Conservation (phyloP, 805 yeast species). For the Monosporozyma servazzii region DNA sequence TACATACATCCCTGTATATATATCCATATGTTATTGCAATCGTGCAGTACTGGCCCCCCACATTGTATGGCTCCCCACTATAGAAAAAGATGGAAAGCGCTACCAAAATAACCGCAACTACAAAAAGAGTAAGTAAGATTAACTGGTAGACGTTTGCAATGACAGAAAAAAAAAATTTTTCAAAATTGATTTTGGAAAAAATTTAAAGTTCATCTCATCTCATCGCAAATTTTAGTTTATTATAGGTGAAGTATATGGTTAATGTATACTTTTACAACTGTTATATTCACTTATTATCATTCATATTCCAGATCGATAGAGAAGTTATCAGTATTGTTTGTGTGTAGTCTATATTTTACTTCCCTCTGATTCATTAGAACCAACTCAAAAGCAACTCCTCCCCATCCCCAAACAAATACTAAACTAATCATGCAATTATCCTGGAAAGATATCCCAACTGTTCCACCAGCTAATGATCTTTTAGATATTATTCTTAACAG, state of each 20-base stretch:
- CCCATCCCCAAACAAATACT: not conserved
- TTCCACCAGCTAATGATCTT: slow-evolving; percentile 84
- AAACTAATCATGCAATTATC: slow-evolving; percentile 72
- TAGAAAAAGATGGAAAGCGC: not conserved
- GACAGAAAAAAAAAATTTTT: slow-evolving; percentile 6
- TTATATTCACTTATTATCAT: not conserved
- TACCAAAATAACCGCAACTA: not conserved
- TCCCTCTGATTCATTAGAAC: not conserved
- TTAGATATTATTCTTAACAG: slow-evolving; percentile 94
- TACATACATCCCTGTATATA: too few species aligned
- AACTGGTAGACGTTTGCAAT: slow-evolving; percentile 1
- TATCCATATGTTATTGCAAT: too few species aligned
- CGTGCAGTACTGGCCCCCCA: too few species aligned
- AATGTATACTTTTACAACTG: not conserved
- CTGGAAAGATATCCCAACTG: slow-evolving; percentile 97
- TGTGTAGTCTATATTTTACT: not conserved
- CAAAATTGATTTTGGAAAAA: not conserved
- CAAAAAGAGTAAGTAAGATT: too few species aligned
- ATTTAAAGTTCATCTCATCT: slow-evolving; percentile 5
- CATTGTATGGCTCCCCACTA: not conserved
- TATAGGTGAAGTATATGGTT: not conserved
- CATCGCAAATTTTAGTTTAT: slow-evolving; percentile 4
- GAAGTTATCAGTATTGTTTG: not conserved
- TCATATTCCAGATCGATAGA: not conserved
- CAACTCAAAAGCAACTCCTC: not conserved